phyloP scores from a whole-genome alignment of 768 basidiomycete genomes.

The Kwoniella sp. region DNA sequence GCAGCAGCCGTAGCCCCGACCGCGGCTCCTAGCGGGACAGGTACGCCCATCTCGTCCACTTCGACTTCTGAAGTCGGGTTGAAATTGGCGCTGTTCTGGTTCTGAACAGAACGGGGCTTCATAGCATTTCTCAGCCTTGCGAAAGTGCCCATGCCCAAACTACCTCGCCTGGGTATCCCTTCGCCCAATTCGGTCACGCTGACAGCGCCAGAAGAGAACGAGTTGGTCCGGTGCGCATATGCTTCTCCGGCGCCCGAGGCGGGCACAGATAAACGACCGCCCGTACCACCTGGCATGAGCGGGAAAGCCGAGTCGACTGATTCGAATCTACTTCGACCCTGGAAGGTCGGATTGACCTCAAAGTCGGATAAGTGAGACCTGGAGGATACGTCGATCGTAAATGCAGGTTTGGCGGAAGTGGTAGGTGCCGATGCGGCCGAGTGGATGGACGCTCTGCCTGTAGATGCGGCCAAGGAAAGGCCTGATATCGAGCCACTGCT shows the following conservation, averaged over 20 bases:
- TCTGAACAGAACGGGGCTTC: neutral
- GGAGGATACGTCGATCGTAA: constrained; percentile 17
- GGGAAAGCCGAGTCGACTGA: constrained; percentile 37
- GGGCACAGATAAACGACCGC: constrained; percentile 15
- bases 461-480: neutral
- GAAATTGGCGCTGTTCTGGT: neutral
- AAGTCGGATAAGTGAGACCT: constrained; percentile 19
- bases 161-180: constrained; percentile 22
- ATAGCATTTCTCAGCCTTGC: constrained; percentile 14
- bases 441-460: constrained; percentile 7
- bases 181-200: neutral
- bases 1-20: neutral
- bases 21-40: neutral
- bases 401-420: neutral
- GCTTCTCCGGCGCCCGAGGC: constrained; percentile 9
- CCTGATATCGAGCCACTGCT: neutral
- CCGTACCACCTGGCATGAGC: constrained; percentile 21
- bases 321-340: constrained; percentile 31
- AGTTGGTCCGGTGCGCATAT: constrained; percentile 3
- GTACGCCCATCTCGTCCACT: constrained; percentile 7
- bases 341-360: constrained; percentile 6
- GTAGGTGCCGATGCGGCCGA: constrained; percentile 5
- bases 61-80: neutral
- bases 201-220: neutral
- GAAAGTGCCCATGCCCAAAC: constrained; percentile 28